A percentile compares a stretch with the other conserved stretches of the same genome.
These are phyloP conservation scores for Ensete glaucum DNA, from an alignment of 176 grass and related monocot species.

Conservation along the genomic window DNA sequence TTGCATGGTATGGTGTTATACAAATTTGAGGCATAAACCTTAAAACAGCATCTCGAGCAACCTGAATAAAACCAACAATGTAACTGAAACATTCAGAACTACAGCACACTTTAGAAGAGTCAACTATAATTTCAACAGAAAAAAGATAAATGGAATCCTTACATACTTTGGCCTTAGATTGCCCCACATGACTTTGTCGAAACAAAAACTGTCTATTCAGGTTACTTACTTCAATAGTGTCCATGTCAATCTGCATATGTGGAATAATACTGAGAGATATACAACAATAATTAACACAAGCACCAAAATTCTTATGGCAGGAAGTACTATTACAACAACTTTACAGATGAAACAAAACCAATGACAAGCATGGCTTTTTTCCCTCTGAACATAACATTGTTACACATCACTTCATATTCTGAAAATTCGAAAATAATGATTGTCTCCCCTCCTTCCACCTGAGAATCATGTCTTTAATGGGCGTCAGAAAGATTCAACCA, in stretches of 20 bases:
- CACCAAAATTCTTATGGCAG: no score
- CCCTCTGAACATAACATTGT: no score
- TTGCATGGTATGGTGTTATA: constrained; percentile 79
- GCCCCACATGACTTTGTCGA: constrained; percentile 92
- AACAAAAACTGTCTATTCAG: constrained; percentile 97
- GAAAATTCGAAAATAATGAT: no score
- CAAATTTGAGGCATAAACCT: constrained; percentile 82
- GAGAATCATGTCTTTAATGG: no score
- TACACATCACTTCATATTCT: no score
- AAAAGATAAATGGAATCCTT: constrained; percentile 6
- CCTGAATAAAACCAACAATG: constrained; percentile 30
- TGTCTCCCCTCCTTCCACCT: no score
- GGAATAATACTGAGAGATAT: not conserved
- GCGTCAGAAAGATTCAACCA: no score
- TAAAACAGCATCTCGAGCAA: constrained; percentile 76
- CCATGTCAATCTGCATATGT: constrained; percentile 83
- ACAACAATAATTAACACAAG: not conserved
- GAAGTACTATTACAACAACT: not conserved
- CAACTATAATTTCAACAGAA: not conserved
- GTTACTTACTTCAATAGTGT: constrained; percentile 99
- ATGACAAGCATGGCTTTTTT: no score
- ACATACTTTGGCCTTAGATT: constrained; percentile 88
- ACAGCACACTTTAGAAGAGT: not conserved
- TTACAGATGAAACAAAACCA: not conserved
- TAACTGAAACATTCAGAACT: constrained; percentile 12